Percentiles rank a stretch among this genome's conserved stretches.
These are phyloP conservation scores for Mrakia hoshinonis DNA, from an alignment of 768 basidiomycete genomes.

Conservation along the genomic window DNA sequence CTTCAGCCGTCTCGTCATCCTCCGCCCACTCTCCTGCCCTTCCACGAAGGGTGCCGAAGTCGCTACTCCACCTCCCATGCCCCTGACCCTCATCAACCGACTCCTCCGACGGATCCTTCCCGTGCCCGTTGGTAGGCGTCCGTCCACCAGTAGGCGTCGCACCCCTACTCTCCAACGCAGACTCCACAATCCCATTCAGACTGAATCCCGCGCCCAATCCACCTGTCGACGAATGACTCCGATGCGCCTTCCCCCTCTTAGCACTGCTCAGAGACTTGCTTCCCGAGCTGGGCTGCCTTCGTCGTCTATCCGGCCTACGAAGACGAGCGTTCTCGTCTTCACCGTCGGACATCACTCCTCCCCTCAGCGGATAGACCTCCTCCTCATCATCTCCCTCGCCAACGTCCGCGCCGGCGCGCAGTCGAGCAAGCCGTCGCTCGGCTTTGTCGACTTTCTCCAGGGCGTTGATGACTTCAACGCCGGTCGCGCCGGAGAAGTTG, in stretches of 20 bases:
- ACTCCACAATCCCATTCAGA: background rate
- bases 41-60: background rate
- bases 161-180: background rate
- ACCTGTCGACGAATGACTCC: background rate
- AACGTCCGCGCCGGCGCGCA: background rate
- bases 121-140: background rate
- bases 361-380: background rate
- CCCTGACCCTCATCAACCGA: background rate
- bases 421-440: background rate
- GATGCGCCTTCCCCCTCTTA: background rate
- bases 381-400: slow-evolving; percentile 8
- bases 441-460: background rate
- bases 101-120: background rate
- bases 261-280: background rate
- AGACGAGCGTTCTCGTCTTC: background rate
- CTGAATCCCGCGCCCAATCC: background rate
- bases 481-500: slow-evolving; percentile 12
- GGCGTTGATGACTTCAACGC: slow-evolving; percentile 3
- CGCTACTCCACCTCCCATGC: background rate
- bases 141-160: too few species aligned
- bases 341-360: background rate
- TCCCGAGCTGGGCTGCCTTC: background rate
- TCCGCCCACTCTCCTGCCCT: background rate
- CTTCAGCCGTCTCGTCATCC: background rate
- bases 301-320: background rate